Evolutionary conservation across 2,329 filamentous ascomycete genomes (phyloP).

Genomic region (Cryphonectria nitschkei): DNA sequence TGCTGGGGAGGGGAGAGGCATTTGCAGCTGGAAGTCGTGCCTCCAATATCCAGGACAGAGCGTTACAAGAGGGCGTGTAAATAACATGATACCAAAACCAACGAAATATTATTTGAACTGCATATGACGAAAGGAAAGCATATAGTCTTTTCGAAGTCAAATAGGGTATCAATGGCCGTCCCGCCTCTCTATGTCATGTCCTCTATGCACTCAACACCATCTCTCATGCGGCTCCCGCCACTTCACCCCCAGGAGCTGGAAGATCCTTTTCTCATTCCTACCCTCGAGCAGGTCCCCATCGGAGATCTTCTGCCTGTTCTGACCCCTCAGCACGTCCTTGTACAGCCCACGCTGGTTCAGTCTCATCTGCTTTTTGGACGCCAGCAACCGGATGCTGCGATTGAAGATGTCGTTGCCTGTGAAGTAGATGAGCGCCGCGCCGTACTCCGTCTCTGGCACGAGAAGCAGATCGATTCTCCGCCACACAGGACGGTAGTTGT

Average conservation of each 20-base stretch:
- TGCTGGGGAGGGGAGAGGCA: not conserved
- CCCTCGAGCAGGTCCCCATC: constrained; percentile 76
- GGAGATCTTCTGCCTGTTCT: constrained; percentile 61
- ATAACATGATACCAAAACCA: constrained; percentile 9
- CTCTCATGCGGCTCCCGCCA: constrained; percentile 80
- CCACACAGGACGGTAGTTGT: constrained; percentile 60
- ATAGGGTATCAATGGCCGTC: constrained; percentile 6
- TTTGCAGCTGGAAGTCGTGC: not conserved
- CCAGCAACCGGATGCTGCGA: constrained; percentile 75
- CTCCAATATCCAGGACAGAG: not conserved
- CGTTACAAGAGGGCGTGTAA: not conserved
- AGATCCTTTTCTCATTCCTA: constrained; percentile 76
- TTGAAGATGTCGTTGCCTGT: constrained; percentile 97
- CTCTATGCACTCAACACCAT: constrained; percentile 62
- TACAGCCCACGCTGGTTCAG: constrained; percentile 85
- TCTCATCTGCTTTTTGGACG: constrained; percentile 79
- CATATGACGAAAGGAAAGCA: not conserved
- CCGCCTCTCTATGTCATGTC: not conserved
- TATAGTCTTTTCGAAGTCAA: not conserved
- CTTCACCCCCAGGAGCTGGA: constrained; percentile 78
- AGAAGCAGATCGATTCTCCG: constrained; percentile 83
- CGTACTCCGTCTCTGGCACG: constrained; percentile 78
- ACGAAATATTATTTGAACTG: not conserved
- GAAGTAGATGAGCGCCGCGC: constrained; percentile 90
- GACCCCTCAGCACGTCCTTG: constrained; percentile 66